phyloP scores from a whole-genome alignment of 768 basidiomycete species.

The Fistulinella prunicolor region DNA sequence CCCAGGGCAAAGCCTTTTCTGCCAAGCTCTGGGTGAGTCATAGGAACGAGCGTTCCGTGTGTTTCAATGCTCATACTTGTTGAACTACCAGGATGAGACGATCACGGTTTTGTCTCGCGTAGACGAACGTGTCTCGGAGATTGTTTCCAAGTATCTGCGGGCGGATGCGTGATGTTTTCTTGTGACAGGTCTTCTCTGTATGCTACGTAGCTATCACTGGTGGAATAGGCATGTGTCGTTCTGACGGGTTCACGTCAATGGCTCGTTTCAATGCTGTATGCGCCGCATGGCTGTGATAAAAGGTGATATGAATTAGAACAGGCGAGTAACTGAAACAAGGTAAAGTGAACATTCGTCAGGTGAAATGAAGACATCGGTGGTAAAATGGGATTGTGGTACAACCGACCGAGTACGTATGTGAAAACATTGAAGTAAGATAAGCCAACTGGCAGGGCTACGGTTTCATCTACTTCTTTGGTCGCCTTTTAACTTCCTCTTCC shows the following conservation, averaged over 20 bases:
- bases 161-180: background rate
- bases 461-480: constrained; percentile 33
- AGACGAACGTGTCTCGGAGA: constrained; percentile 15
- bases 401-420: constrained; percentile 1
- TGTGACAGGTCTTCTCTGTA: no score
- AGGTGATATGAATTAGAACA: no score
- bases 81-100: constrained; percentile 11
- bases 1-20: constrained; percentile 27
- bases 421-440: constrained; percentile 5
- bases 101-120: constrained; percentile 13
- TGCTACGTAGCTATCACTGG: background rate
- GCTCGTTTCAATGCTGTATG: background rate
- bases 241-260: background rate
- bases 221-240: background rate
- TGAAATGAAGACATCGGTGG: background rate
- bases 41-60: background rate
- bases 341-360: background rate
- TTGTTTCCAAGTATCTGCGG: constrained; percentile 12
- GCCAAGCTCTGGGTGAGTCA: constrained; percentile 29
- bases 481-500: constrained; percentile 82
- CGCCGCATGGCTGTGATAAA: background rate
- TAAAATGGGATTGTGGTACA: constrained; percentile 18
- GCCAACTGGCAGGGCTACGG: background rate
- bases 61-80: background rate
- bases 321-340: background rate